Percentiles rank a stretch among this genome's conserved stretches.
These are phyloP conservation scores for Naegleria lovaniensis DNA, from an alignment of 208 protist species.

Conservation along the genomic window DNA sequence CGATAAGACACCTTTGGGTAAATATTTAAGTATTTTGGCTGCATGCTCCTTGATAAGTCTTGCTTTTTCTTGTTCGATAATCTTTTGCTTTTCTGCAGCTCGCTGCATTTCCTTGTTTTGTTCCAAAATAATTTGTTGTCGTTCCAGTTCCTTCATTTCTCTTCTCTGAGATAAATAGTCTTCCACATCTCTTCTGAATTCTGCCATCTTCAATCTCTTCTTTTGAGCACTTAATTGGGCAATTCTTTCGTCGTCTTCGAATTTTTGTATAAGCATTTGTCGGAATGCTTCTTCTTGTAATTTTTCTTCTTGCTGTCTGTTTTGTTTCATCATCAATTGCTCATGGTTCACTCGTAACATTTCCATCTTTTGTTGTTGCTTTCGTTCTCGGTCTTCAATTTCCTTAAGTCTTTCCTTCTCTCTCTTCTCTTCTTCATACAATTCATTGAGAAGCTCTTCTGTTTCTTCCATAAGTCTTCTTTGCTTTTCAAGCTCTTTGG, in stretches of 20 bases:
- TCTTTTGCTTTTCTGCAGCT: background rate
- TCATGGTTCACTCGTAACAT: background rate
- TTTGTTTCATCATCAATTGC: conserved; percentile 14
- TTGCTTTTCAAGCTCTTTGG: background rate
- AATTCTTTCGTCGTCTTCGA: conserved; percentile 23
- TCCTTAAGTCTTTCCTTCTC: conserved; percentile 19
- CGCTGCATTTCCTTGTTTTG: background rate
- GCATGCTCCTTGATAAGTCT: conserved; percentile 7
- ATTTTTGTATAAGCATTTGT: background rate
- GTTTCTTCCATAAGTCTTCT: background rate
- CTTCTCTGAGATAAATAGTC: background rate
- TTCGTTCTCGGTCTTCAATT: background rate
- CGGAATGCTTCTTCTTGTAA: conserved; percentile 13
- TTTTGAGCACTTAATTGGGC: conserved; percentile 7
- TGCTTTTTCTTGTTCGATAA: conserved; percentile 20
- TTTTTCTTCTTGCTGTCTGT: conserved; percentile 19
- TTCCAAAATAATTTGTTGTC: background rate
- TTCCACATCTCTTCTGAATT: conserved; percentile 25
- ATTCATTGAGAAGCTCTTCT: conserved; percentile 15
- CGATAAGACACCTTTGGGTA: conserved; percentile 1
- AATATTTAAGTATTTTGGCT: conserved; percentile 9
- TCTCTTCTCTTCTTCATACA: conserved; percentile 3
- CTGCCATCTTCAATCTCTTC: background rate
- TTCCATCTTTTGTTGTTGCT: background rate
- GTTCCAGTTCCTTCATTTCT: conserved; percentile 8